A percentile compares a stretch with the other conserved stretches of the same genome.
These are phyloP conservation scores for Paracoccidioides brasiliensis DNA, from an alignment of 2,329 filamentous ascomycete genomes.

Conservation along the genomic window DNA sequence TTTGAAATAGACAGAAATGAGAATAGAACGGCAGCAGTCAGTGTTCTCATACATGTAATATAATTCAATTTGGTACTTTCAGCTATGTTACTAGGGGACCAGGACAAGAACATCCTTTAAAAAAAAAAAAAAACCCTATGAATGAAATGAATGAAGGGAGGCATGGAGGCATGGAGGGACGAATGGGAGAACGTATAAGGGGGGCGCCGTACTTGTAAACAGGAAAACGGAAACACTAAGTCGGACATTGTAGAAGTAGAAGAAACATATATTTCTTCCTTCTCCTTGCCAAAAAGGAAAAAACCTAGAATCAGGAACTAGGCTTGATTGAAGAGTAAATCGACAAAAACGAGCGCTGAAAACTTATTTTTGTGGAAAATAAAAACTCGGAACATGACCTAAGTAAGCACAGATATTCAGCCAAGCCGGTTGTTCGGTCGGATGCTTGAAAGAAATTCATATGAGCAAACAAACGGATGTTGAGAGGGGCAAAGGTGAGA, in stretches of 20 bases:
- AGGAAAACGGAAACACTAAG: not conserved
- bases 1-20: not conserved
- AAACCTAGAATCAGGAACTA: not conserved
- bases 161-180: not conserved
- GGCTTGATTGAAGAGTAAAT: not conserved
- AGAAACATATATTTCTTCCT: not conserved
- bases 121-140: not conserved
- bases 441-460: not conserved
- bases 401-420: conserved; percentile 1
- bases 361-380: not conserved
- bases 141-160: too few species aligned
- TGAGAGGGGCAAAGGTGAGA: not conserved
- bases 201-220: too few species aligned
- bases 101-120: not conserved
- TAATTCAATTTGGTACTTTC: not conserved
- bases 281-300: not conserved
- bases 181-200: not conserved
- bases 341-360: not conserved
- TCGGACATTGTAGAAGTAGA: not conserved
- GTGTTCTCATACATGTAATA: not conserved
- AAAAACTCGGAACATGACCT: conserved; percentile 1
- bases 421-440: not conserved
- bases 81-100: not conserved
- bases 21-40: not conserved
- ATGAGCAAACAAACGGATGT: not conserved